A percentile compares a stretch with the other conserved stretches of the same genome.
phyloP scores from a whole-genome alignment of 768 basidiomycete genomes.

The Amanita phalloides region DNA sequence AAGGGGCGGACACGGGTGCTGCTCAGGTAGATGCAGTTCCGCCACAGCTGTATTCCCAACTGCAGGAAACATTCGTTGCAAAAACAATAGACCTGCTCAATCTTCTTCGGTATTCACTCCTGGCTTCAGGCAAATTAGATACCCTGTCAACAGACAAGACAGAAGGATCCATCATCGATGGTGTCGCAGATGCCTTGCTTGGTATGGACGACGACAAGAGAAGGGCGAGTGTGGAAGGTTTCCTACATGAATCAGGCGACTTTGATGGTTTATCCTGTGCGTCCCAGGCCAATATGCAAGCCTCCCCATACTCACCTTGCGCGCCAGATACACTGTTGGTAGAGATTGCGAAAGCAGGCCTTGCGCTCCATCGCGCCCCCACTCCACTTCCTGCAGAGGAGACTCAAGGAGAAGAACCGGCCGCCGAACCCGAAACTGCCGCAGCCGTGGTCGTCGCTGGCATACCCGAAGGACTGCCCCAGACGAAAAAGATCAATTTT shows the following conservation, averaged over 20 bases:
- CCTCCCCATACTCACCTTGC: constrained; percentile 7
- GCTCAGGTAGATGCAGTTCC: constrained; percentile 39
- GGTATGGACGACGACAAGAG: constrained; percentile 43
- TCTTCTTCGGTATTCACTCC: constrained; percentile 40
- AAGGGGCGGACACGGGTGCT: constrained; percentile 43
- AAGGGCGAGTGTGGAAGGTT: constrained; percentile 37
- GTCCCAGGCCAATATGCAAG: constrained; percentile 13
- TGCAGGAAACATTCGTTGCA: constrained; percentile 30
- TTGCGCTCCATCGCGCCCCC: constrained; percentile 36
- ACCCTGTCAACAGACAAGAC: constrained; percentile 31
- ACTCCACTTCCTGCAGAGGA: constrained; percentile 19
- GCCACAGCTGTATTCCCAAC: not conserved
- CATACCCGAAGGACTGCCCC: constrained; percentile 25
- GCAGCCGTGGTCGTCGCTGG: constrained; percentile 26
- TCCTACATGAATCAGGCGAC: constrained; percentile 49
- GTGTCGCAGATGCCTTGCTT: constrained; percentile 42
- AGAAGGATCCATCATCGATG: constrained; percentile 47
- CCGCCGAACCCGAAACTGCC: constrained; percentile 11
- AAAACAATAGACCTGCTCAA: constrained; percentile 45
- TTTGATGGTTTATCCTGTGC: constrained; percentile 55
- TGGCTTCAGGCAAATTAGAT: constrained; percentile 34
- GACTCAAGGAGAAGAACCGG: constrained; percentile 13
- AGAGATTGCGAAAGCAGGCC: constrained; percentile 42
- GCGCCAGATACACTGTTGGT: constrained; percentile 47
- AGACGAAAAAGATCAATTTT: constrained; percentile 59